Conservation (phyloP, 2,329 filamentous ascomycete species). For the Geosmithia morbida region DNA sequence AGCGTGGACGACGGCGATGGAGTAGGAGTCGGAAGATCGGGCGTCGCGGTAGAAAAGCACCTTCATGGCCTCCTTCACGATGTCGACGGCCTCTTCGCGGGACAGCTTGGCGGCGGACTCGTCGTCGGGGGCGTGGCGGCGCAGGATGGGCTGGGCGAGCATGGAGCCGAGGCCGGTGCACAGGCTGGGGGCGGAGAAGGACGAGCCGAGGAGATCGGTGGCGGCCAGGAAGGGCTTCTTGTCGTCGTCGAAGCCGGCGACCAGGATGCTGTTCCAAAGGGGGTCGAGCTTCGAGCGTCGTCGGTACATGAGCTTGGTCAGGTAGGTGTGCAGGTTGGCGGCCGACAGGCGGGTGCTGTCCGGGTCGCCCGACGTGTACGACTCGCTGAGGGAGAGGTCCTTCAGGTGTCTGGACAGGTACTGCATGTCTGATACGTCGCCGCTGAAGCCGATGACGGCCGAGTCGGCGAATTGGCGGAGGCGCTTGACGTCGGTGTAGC, state of each 20-base stretch:
- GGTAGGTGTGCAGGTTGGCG: slow-evolving; percentile 91
- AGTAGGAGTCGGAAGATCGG: slow-evolving; percentile 81
- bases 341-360: slow-evolving; percentile 51
- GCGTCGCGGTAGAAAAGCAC: slow-evolving; percentile 96
- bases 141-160: slow-evolving; percentile 83
- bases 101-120: slow-evolving; percentile 56
- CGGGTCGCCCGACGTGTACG: slow-evolving; percentile 42
- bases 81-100: slow-evolving; percentile 64
- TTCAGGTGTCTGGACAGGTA: slow-evolving; percentile 86
- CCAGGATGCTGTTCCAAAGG: slow-evolving; percentile 89
- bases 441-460: slow-evolving; percentile 83
- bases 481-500: slow-evolving; percentile 94
- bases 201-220: slow-evolving; percentile 85
- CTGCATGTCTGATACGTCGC: slow-evolving; percentile 98
- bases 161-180: slow-evolving; percentile 91
- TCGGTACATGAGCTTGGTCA: slow-evolving; percentile 90
- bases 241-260: slow-evolving; percentile 73
- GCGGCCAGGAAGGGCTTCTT: slow-evolving; percentile 79
- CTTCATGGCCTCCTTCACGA: slow-evolving; percentile 93
- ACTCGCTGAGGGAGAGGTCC: slow-evolving; percentile 76
- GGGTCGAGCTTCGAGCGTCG: slow-evolving; percentile 93
- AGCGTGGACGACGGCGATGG: slow-evolving; percentile 77
- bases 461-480: slow-evolving; percentile 76
- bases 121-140: slow-evolving; percentile 73
- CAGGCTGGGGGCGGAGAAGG: slow-evolving; percentile 74